A percentile compares a stretch with the other conserved stretches of the same genome.
These are phyloP conservation scores for Ceratocystis ficicola DNA, from an alignment of 2,329 filamentous ascomycete species.

Conservation along the genomic window DNA sequence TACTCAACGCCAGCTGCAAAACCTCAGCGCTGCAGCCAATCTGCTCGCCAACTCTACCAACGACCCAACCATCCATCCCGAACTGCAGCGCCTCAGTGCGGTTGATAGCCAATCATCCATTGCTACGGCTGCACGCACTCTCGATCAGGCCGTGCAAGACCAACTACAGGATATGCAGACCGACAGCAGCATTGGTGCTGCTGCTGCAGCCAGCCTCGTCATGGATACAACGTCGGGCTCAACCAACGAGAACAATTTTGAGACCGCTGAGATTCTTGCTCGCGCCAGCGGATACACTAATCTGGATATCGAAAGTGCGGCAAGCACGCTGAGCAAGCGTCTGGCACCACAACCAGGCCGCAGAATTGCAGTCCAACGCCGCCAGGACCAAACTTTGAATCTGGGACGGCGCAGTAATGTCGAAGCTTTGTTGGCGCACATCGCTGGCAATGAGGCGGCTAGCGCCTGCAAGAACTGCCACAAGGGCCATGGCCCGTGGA, in stretches of 20 bases:
- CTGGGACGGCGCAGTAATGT: conserved; percentile 47
- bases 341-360: conserved; percentile 39
- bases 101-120: conserved; percentile 11
- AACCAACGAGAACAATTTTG: conserved; percentile 17
- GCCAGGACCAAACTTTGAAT: conserved; percentile 43
- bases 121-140: conserved; percentile 10
- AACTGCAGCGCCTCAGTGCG: conserved; percentile 25
- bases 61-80: conserved; percentile 26
- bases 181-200: conserved; percentile 17
- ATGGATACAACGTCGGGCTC: conserved; percentile 16
- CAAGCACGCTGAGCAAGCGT: conserved; percentile 42
- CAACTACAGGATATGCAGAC: conserved; percentile 24
- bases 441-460: conserved; percentile 39
- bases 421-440: conserved; percentile 46
- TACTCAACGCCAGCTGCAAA: conserved; percentile 22
- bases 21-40: conserved; percentile 26
- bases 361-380: conserved; percentile 41
- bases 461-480: conserved; percentile 48
- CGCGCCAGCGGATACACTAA: conserved; percentile 36
- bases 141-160: conserved; percentile 25
- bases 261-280: conserved; percentile 38
- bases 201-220: conserved; percentile 15
- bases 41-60: conserved; percentile 28
- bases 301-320: conserved; percentile 35
- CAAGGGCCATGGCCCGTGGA: conserved; percentile 50